Percentiles rank a stretch among this genome's conserved stretches.
phyloP scores from a whole-genome alignment of 495 filamentous ascomycete species.

The Sphaerosporella brunnea region DNA sequence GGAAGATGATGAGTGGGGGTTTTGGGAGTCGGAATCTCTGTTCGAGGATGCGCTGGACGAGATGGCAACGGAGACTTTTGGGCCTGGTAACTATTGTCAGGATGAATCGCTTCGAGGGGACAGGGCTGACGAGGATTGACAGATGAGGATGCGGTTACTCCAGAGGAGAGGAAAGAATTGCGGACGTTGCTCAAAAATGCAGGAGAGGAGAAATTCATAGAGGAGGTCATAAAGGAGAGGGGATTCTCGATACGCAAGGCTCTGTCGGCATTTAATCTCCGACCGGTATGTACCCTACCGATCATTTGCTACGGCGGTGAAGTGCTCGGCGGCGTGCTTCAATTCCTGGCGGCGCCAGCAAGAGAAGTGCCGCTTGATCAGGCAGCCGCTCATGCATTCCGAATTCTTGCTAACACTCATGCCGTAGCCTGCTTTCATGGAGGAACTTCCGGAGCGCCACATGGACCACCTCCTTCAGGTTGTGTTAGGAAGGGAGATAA shows the following conservation, averaged over 20 bases:
- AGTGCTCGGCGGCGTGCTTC: too few species aligned
- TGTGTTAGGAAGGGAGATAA: slow-evolving; percentile 65
- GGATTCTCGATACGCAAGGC: slow-evolving; percentile 1
- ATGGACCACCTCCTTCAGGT: slow-evolving; percentile 43
- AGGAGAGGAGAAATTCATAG: slow-evolving; percentile 4
- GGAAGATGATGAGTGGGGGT: not conserved
- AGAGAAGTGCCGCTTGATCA: not conserved
- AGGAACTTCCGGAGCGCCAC: not conserved
- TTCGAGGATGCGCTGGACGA: slow-evolving; percentile 5
- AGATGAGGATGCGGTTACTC: slow-evolving; percentile 2
- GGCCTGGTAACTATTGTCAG: not conserved
- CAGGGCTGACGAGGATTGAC: not conserved
- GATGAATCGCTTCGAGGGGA: not conserved
- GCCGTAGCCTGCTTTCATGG: not conserved
- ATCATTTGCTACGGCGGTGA: too few species aligned
- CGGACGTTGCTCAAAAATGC: not conserved
- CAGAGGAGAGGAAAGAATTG: slow-evolving; percentile 3
- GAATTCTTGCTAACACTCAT: too few species aligned
- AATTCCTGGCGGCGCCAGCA: not conserved
- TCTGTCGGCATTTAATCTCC: slow-evolving; percentile 4
- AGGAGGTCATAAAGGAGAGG: not conserved
- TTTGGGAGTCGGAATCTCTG: slow-evolving; percentile 4
- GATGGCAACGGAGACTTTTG: slow-evolving; percentile 1
- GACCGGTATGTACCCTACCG: slow-evolving; percentile 1
- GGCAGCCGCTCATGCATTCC: not conserved